Evolutionary conservation across 164 flowering plant species (phyloP).

Genomic region (Stephania cephalantha): DNA sequence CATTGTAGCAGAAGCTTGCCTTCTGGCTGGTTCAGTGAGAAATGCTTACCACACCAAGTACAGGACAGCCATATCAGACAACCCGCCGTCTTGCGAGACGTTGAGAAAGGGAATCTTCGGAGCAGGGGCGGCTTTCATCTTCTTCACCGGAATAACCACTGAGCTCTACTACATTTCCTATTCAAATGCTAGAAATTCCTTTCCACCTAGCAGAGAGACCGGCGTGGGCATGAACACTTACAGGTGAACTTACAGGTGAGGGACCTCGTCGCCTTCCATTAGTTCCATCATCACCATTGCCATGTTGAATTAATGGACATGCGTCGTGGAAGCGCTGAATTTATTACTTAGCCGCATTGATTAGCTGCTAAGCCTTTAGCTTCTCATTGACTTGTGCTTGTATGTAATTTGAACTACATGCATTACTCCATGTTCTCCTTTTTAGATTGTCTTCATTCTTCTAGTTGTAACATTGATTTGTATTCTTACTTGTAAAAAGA

Average conservation of each 20-base stretch:
- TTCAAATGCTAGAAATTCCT: slow-evolving; percentile 42
- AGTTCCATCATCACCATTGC: background rate
- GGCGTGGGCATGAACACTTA: slow-evolving; percentile 55
- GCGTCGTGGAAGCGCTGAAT: background rate
- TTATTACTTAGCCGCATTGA: background rate
- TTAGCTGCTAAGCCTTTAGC: background rate
- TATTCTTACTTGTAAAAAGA: background rate
- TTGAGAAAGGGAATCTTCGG: slow-evolving; percentile 75
- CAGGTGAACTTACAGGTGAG: slow-evolving; percentile 43
- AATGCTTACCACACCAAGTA: slow-evolving; percentile 86
- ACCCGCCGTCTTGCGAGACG: slow-evolving; percentile 52
- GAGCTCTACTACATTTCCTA: slow-evolving; percentile 55
- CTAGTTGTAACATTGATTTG: background rate
- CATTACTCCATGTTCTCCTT: background rate
- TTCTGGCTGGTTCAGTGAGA: slow-evolving; percentile 77
- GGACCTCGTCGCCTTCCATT: background rate
- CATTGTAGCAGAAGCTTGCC: slow-evolving; percentile 71
- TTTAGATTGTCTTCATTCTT: background rate
- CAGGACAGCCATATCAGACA: slow-evolving; percentile 22
- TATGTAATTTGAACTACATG: background rate
- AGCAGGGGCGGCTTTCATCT: slow-evolving; percentile 70
- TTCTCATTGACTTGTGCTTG: background rate
- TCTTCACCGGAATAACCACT: slow-evolving; percentile 59
- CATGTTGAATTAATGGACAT: background rate
- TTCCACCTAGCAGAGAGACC: slow-evolving; percentile 19